These are phyloP conservation scores for Aspergillus sp. DNA, from an alignment of 2,329 filamentous ascomycete genomes.

Conservation along the genomic window DNA sequence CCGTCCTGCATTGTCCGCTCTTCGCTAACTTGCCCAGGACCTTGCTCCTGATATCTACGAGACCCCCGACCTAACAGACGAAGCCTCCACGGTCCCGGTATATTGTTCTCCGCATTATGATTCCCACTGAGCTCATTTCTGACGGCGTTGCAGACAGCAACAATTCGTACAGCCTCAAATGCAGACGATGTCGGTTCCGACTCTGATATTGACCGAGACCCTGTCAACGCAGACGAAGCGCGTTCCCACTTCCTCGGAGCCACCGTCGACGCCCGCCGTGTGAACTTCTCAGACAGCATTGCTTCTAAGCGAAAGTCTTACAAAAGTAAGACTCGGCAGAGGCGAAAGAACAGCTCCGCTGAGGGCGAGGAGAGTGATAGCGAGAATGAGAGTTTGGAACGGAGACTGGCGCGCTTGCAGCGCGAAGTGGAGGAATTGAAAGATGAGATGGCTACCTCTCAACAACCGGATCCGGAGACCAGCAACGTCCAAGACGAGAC, in stretches of 20 bases:
- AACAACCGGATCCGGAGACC: slow-evolving; percentile 54
- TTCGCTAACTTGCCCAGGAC: slow-evolving; percentile 57
- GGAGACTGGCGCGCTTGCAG: slow-evolving; percentile 77
- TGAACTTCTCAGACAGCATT: slow-evolving; percentile 88
- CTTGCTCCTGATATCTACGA: slow-evolving; percentile 94
- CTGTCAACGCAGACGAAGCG: slow-evolving; percentile 75
- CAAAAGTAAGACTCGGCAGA: slow-evolving; percentile 68
- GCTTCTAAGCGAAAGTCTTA: slow-evolving; percentile 81
- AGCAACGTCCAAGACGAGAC: slow-evolving; percentile 46
- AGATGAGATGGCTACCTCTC: slow-evolving; percentile 43
- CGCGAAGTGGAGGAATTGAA: slow-evolving; percentile 78
- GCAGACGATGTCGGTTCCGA: slow-evolving; percentile 52
- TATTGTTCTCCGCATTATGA: slow-evolving; percentile 33
- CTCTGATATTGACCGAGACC: slow-evolving; percentile 71
- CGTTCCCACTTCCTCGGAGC: slow-evolving; percentile 75
- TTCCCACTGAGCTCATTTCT: slow-evolving; percentile 17
- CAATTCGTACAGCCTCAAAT: slow-evolving; percentile 58
- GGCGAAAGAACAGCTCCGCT: slow-evolving; percentile 49
- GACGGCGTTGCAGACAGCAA: slow-evolving; percentile 41
- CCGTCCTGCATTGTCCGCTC: neutral
- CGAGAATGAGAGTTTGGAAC: slow-evolving; percentile 74
- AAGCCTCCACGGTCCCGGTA: slow-evolving; percentile 81
- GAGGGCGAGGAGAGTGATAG: slow-evolving; percentile 73
- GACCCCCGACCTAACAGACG: slow-evolving; percentile 88
- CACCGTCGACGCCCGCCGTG: slow-evolving; percentile 72